Conservation (phyloP, 139 green algal species). For the Chara braunii region DNA sequence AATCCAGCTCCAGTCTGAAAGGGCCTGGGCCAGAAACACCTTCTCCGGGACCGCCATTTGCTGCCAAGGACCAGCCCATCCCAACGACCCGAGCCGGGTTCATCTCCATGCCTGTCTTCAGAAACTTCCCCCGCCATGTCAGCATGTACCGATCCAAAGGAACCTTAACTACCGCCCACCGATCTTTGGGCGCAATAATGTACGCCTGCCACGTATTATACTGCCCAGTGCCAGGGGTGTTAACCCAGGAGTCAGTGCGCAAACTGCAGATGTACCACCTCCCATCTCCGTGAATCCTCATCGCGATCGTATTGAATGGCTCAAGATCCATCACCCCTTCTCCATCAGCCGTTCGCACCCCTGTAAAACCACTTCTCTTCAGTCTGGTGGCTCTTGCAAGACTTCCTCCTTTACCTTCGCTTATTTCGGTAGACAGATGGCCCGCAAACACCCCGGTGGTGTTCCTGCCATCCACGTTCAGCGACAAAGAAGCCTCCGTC, state of each 20-base stretch:
- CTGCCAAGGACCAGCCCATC: slow-evolving; percentile 26
- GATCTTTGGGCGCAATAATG: slow-evolving; percentile 2
- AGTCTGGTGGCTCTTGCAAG: neutral
- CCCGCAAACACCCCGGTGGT: slow-evolving; percentile 2
- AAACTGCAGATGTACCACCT: slow-evolving; percentile 21
- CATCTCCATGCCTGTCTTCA: slow-evolving; percentile 13
- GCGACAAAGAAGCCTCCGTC: too few relatives aligned
- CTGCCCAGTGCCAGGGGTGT: neutral
- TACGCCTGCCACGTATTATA: slow-evolving; percentile 38
- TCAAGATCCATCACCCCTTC: slow-evolving; percentile 6
- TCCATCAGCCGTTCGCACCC: slow-evolving; percentile 1
- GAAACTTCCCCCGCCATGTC: slow-evolving; percentile 24
- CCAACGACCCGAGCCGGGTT: neutral
- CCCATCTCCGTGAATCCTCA: slow-evolving; percentile 18
- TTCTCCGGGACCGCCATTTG: neutral
- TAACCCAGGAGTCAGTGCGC: slow-evolving; percentile 23
- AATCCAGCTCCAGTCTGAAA: slow-evolving; percentile 27
- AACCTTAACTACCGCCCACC: slow-evolving; percentile 14
- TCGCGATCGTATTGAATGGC: slow-evolving; percentile 13
- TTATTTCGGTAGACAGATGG: slow-evolving; percentile 9
- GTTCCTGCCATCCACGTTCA: too few relatives aligned
- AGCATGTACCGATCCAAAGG: slow-evolving; percentile 19
- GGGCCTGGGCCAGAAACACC: slow-evolving; percentile 11
- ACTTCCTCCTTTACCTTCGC: neutral
- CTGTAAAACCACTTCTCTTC: slow-evolving; percentile 17